phyloP scores from a whole-genome alignment of 768 basidiomycete species.

The Phaffia tasmanica region DNA sequence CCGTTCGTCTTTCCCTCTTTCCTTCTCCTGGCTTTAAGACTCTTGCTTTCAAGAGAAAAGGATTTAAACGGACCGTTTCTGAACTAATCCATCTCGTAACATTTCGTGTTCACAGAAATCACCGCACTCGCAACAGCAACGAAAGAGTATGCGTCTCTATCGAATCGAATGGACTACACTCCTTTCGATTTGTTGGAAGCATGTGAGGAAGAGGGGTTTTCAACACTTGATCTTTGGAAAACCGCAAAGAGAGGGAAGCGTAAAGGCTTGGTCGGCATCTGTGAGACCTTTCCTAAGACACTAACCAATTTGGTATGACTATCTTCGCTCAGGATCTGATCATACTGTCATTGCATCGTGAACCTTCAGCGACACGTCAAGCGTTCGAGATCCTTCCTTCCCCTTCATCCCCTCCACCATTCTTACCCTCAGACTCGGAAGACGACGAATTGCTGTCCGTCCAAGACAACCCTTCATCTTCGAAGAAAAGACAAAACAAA shows the following conservation, averaged over 20 bases:
- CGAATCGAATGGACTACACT: slow-evolving; percentile 5
- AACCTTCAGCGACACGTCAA: not conserved
- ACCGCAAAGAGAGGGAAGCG: not conserved
- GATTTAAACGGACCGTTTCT: too few species aligned
- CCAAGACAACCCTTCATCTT: not conserved
- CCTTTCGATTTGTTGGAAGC: slow-evolving; percentile 13
- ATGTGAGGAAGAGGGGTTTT: slow-evolving; percentile 4
- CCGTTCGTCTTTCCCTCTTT: not conserved
- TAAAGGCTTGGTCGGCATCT: too few species aligned
- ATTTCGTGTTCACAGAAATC: not conserved
- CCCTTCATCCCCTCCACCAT: slow-evolving; percentile 2
- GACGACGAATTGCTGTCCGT: not conserved
- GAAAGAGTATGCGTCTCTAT: slow-evolving; percentile 3
- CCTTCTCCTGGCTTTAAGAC: too few species aligned
- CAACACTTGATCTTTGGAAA: not conserved
- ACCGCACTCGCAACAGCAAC: slow-evolving; percentile 2
- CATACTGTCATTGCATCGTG: too few species aligned
- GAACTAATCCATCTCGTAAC: not conserved
- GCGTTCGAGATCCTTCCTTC: slow-evolving; percentile 4
- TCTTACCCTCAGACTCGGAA: slow-evolving; percentile 12
- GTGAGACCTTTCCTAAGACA: too few species aligned
- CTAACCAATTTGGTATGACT: too few species aligned
- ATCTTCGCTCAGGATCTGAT: too few species aligned
- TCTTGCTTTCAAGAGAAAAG: too few species aligned
- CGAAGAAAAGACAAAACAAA: slow-evolving; percentile 1